These are phyloP conservation scores for Aureobasidium pullulans DNA, from an alignment of 2,329 filamentous ascomycete species.

Conservation along the genomic window DNA sequence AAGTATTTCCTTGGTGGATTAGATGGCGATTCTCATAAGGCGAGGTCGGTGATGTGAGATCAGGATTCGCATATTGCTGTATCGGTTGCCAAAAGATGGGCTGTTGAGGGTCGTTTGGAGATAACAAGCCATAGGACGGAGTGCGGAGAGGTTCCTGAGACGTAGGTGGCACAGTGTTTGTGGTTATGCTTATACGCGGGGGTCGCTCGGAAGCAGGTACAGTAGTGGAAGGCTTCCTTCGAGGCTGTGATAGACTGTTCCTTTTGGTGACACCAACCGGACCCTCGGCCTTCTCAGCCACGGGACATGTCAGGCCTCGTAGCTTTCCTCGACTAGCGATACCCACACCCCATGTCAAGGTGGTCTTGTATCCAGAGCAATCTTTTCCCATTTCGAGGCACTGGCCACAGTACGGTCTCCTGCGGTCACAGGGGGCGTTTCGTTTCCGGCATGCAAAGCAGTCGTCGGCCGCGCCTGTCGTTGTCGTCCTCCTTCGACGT, in stretches of 20 bases:
- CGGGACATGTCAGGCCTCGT: conserved; percentile 70
- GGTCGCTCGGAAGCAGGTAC: not conserved
- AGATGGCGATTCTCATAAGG: not conserved
- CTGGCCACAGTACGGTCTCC: conserved; percentile 88
- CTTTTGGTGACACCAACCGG: conserved; percentile 22
- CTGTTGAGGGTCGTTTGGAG: conserved; percentile 2
- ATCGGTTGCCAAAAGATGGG: conserved; percentile 1
- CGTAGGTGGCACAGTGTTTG: not conserved
- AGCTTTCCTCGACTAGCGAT: conserved; percentile 94
- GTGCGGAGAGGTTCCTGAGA: not conserved
- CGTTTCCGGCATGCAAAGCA: conserved; percentile 90
- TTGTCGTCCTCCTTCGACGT: conserved; percentile 78
- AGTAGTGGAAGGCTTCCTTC: conserved; percentile 22
- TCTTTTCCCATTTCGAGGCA: conserved; percentile 88
- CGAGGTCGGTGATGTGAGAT: not conserved
- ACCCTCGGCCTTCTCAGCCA: conserved; percentile 40
- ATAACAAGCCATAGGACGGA: conserved; percentile 1
- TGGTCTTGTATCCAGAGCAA: conserved; percentile 93
- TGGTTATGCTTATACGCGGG: not conserved
- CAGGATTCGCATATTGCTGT: not conserved
- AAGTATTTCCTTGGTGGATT: not conserved
- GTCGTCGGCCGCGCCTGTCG: conserved; percentile 84
- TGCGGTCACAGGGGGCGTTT: conserved; percentile 78
- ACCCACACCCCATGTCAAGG: conserved; percentile 91
- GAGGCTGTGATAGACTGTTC: conserved; percentile 15